Base-by-base conservation (phyloP, 2,329 filamentous ascomycete genomes). In the Penicillium rolfsii region DNA sequence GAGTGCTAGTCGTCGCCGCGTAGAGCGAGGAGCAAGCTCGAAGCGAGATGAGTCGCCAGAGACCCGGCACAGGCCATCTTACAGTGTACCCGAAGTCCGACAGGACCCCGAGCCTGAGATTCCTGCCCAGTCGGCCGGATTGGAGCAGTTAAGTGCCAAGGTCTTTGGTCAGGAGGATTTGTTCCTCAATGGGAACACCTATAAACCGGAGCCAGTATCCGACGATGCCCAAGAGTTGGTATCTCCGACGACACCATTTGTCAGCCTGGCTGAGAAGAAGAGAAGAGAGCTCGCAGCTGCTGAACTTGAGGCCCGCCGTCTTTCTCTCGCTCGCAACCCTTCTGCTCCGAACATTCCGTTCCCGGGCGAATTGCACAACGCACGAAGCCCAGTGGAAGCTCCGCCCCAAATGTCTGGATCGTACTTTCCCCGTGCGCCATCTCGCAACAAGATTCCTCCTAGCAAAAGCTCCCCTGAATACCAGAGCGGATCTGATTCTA, bases 291-390 rank as follows among this genome's bases (percentile, higher is more conserved):
- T 87, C 52, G 90, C 90, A 9, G 92, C 93, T 7, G 88, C 90
- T 52, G 93, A 97, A 76, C 85, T 98, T 0, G 93, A 97, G 76
- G 91, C 95, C 70, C 87, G 94, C 30, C 88, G 94, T 60, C 87
- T 91, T 71, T 97, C 94, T 14, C 82, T 96, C 28, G 91, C 91
- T 22, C 86, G 91, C 58, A 86, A 92, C 53, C 90, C 92, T 3
- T 91, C 90, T 26, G 91, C 89, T 2, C 92, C 92, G 0, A 81
- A 87, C 0, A 96, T 97, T 62, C 88, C 91, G 5, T 88, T 93
- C 66, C 93, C 93, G 0, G 82, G 82, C 8, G 82, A 87, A 50
- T 62, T 82, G 5, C 70, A 74, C n/a, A 69, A 67, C 49, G 67
- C 63, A n/a, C 76, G 81, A 60, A 80, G 78, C 12, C 68, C 74